Evolutionary conservation across 1,284 basidiomycete species (phyloP), one percentile per base, ranked within the genome.

Genomic region (Ustilago curta): DNA sequence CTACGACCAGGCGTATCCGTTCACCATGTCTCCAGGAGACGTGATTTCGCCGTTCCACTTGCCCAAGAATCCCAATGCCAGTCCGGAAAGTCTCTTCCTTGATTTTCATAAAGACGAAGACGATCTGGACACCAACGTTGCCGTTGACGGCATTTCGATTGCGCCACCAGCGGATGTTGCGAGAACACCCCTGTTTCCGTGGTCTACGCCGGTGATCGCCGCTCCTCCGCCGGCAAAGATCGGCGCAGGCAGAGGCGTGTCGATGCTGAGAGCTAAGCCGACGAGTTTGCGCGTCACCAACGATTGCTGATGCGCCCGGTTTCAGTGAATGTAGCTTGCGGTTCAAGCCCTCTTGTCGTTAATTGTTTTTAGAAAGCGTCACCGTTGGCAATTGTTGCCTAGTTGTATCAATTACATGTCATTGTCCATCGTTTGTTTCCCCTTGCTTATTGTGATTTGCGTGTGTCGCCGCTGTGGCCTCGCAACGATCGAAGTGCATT

Each of bases 11-110:
- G 9, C 35, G 35, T 37, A 37, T 12, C 35, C 45, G 29, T 39
- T 58, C 14, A 42, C 37, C 56, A 51, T 67, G 51, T 56, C 53
- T 7, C 70, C 70, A 0, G 70, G 70, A 2, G 70, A 73, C 39
- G 29, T 58, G 8, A 53, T 64, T 1, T 53, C 48, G 8, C 70
- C 70, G 8, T 73, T 49, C 54, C 60, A 60, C 45, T 32, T 73
- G 29, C 70, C 70, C 1, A 23, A 14, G 16, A 68, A 73, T 45
- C 70, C 70, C 0, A 39, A 68, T 9, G 37, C 64, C 5, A 52
- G 40, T n/a, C 70, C 65, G 0, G 70, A 73, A 12, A 73, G 70
- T 53, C 35, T 73, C 39, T 73, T 68, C 47, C 54, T 63, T 16
- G 56, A 64, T 12, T 58, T 59, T 35, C 31, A 55, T n/a, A 25